phyloP scores from a whole-genome alignment of 2,329 filamentous ascomycete genomes.

The Fusarium sp. region DNA sequence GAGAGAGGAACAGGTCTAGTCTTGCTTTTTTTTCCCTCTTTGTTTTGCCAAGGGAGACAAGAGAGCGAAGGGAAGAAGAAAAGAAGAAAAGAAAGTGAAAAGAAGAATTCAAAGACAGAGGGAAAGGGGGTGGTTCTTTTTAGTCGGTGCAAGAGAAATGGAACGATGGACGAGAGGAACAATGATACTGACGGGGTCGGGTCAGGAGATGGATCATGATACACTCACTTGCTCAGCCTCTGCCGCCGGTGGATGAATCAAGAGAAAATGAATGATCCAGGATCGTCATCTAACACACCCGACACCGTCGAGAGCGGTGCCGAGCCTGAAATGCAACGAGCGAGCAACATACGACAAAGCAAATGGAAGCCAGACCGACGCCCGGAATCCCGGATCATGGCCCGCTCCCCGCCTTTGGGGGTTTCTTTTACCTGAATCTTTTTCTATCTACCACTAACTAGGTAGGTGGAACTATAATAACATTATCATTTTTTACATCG shows the following conservation, averaged over 20 bases:
- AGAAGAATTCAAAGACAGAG: conserved; percentile 17
- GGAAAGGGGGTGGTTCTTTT: conserved; percentile 8
- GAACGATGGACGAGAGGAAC: conserved; percentile 15
- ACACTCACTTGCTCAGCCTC: background rate
- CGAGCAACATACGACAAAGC: conserved; percentile 13
- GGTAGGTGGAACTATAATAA: conserved; percentile 6
- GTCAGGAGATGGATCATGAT: conserved; percentile 38
- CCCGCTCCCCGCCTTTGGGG: conserved; percentile 13
- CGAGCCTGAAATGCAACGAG: too few relatives aligned
- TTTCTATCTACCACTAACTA: too few relatives aligned
- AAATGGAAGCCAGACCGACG: background rate
- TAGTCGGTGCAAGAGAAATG: background rate
- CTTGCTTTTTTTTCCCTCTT: too few relatives aligned
- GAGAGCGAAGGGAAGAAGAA: conserved; percentile 10
- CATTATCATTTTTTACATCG: background rate
- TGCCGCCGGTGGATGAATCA: too few relatives aligned
- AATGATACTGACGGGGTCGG: background rate
- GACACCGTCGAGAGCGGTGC: background rate
- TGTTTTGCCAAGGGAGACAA: conserved; percentile 12
- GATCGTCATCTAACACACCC: conserved; percentile 12
- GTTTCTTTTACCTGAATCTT: conserved; percentile 11
- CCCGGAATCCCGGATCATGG: conserved; percentile 35
- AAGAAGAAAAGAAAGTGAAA: conserved; percentile 6
- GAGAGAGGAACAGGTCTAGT: conserved; percentile 11
- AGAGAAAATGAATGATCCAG: background rate